Percentiles rank a stretch among this genome's conserved stretches.
Evolutionary conservation across 169 alveolate genomes (phyloP).

Genomic region (Eimeria brunetti): DNA sequence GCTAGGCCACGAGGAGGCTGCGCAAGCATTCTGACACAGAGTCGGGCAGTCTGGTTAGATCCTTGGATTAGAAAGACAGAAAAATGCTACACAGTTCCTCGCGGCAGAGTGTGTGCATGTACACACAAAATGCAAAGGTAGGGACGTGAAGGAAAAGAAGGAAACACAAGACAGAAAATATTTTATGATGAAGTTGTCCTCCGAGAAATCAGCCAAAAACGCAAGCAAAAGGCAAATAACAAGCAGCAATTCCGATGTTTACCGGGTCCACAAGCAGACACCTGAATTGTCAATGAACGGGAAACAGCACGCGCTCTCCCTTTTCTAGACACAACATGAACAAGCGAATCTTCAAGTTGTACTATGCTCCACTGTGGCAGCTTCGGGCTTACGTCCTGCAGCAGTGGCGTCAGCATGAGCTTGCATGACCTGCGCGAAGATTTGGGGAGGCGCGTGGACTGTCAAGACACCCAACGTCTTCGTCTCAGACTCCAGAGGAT

Average conservation of each 20-base stretch:
- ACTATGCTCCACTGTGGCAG: background rate
- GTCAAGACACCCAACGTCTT: slow-evolving; percentile 74
- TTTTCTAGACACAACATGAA: slow-evolving; percentile 2
- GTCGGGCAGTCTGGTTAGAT: background rate
- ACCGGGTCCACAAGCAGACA: background rate
- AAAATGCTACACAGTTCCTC: background rate
- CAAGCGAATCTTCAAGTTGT: background rate
- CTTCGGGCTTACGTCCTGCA: slow-evolving; percentile 41
- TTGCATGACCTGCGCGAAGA: slow-evolving; percentile 61
- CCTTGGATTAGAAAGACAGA: background rate
- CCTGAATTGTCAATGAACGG: background rate
- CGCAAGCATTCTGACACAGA: background rate
- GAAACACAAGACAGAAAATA: background rate
- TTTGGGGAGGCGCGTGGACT: slow-evolving; percentile 62
- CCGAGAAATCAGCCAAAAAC: background rate
- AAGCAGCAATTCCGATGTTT: background rate
- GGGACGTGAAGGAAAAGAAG: background rate
- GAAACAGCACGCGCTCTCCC: slow-evolving; percentile 30
- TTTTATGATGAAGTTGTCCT: background rate
- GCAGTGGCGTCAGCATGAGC: slow-evolving; percentile 77
- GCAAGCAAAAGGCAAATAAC: background rate
- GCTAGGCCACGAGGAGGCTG: slow-evolving; percentile 61
- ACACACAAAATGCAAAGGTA: background rate
- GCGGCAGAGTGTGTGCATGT: background rate
- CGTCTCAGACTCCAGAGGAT: slow-evolving; percentile 63